These are phyloP conservation scores for Acanthamoeba sp. DNA, from an alignment of 208 protist genomes.

Conservation along the genomic window DNA sequence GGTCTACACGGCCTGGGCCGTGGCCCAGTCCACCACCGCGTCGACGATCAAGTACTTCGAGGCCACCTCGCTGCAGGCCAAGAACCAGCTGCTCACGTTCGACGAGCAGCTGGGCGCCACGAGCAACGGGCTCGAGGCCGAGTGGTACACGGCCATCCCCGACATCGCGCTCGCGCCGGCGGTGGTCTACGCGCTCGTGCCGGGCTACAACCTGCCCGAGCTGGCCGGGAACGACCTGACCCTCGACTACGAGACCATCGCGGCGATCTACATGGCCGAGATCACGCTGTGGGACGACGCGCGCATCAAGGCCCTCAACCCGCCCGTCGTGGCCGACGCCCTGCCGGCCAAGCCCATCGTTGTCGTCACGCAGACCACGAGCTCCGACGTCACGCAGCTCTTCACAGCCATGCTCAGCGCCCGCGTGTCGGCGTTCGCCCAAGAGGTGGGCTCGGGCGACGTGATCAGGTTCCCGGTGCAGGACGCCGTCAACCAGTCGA, in stretches of 20 bases:
- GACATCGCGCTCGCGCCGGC: neutral
- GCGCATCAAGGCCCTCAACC: slow-evolving; percentile 29
- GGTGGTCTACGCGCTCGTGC: neutral
- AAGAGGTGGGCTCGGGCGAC: neutral
- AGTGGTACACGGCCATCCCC: neutral
- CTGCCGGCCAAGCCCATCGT: neutral
- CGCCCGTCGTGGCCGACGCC: neutral
- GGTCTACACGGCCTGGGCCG: neutral
- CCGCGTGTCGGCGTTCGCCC: neutral
- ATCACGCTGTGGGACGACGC: slow-evolving; percentile 1
- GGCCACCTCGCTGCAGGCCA: neutral
- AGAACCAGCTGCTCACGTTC: neutral
- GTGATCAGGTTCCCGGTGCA: neutral
- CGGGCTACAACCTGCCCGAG: neutral
- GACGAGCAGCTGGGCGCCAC: neutral
- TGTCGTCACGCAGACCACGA: neutral
- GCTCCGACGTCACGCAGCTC: neutral
- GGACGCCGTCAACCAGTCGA: neutral
- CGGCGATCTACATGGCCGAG: neutral
- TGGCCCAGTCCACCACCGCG: neutral
- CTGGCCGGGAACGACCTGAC: neutral
- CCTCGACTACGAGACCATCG: neutral
- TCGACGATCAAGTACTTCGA: neutral
- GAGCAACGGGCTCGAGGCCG: neutral
- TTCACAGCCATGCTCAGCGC: neutral